Evolutionary conservation across 352 stramenopile species (phyloP).

Genomic region (Pythium periplocum): DNA sequence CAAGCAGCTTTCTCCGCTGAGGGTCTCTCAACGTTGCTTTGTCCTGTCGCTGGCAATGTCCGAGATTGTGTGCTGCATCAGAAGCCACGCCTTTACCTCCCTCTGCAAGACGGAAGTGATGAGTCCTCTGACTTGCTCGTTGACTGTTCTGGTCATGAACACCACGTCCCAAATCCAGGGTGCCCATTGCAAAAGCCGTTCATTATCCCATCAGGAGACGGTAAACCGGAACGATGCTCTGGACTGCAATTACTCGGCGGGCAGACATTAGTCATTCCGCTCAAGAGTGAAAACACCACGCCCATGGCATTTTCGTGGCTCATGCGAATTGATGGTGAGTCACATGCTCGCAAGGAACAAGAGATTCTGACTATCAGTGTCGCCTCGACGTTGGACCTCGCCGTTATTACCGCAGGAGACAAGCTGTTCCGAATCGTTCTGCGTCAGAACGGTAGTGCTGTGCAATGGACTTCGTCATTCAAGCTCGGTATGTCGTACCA

Average conservation of each 20-base stretch:
- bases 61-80: conserved; percentile 36
- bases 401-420: no score
- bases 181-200: conserved; percentile 59
- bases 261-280: conserved; percentile 18
- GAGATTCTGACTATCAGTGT: no score
- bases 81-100: conserved; percentile 42
- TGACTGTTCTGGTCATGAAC: conserved; percentile 45
- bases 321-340: conserved; percentile 22
- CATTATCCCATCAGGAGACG: conserved; percentile 17
- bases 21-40: conserved; percentile 37
- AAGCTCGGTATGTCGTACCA: conserved; percentile 18
- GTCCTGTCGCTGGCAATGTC: conserved; percentile 23
- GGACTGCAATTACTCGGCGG: conserved; percentile 36
- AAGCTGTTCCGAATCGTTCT: no score
- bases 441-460: no score
- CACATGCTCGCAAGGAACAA: no score
- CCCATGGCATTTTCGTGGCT: conserved; percentile 38
- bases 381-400: no score
- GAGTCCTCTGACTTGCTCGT: conserved; percentile 19
- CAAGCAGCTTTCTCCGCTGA: conserved; percentile 25
- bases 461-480: conserved; percentile 1
- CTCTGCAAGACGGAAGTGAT: conserved; percentile 42
- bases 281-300: neutral
- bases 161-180: conserved; percentile 27
- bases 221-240: conserved; percentile 11